Conservation (phyloP, 1,139 yeast species). For the Pichia norvegensis region DNA sequence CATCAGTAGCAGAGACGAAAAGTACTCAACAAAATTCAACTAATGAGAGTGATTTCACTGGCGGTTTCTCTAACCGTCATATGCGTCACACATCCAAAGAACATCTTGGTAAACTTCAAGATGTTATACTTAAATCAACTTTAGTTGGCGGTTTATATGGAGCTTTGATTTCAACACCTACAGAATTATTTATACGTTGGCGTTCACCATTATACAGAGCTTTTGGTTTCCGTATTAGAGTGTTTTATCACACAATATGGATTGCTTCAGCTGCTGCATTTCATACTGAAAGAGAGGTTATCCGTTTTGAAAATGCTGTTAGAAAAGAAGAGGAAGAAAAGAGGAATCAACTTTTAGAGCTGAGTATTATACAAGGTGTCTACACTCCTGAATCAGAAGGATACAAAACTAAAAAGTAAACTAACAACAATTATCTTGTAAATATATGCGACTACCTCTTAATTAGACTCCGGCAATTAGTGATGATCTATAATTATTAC, state of each 20-base stretch:
- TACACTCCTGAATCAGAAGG: constrained; percentile 27
- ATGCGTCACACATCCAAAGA: constrained; percentile 21
- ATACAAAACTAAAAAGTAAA: constrained; percentile 5
- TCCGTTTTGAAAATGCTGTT: constrained; percentile 25
- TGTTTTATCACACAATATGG: constrained; percentile 30
- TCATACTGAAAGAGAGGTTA: constrained; percentile 28
- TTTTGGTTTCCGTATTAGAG: constrained; percentile 28
- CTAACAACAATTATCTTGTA: neutral
- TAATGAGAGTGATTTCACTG: constrained; percentile 1
- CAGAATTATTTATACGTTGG: constrained; percentile 29
- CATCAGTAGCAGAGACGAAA: neutral
- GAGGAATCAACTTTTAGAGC: constrained; percentile 26
- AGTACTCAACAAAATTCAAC: neutral
- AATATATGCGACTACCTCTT: too few relatives aligned
- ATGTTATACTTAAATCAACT: constrained; percentile 25
- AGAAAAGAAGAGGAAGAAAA: constrained; percentile 26
- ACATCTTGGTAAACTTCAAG: constrained; percentile 22
- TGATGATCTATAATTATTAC: too few relatives aligned
- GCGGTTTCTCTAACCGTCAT: constrained; percentile 13
- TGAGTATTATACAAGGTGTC: constrained; percentile 26
- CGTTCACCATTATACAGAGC: constrained; percentile 30
- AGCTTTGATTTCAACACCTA: constrained; percentile 29
- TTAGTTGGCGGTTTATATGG: constrained; percentile 29
- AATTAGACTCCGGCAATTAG: too few relatives aligned
- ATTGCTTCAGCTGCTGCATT: constrained; percentile 30